Evolutionary conservation across 2,329 filamentous ascomycete species (phyloP).

Genomic region (Boeremia exigua): DNA sequence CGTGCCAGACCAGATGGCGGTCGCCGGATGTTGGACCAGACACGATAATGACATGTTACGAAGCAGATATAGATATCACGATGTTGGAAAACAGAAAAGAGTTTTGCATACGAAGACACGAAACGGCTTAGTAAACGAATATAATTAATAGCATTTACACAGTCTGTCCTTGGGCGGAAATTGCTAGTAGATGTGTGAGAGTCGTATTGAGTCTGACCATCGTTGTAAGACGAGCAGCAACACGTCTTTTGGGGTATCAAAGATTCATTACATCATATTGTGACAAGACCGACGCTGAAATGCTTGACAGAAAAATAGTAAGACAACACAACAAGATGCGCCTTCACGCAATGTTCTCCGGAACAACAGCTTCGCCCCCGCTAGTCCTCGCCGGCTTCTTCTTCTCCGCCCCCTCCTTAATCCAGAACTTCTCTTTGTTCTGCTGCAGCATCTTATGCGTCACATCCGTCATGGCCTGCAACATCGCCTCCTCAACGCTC

Average conservation of each 20-base stretch:
- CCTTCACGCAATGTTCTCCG: neutral
- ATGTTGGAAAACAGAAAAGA: too few relatives aligned
- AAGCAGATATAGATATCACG: too few relatives aligned
- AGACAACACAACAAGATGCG: too few relatives aligned
- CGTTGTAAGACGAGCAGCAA: too few relatives aligned
- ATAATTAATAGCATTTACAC: too few relatives aligned
- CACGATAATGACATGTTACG: too few relatives aligned
- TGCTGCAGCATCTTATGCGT: slow-evolving; percentile 17
- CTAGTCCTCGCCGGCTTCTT: neutral
- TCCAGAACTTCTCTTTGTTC: slow-evolving; percentile 15
- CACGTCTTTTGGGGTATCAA: neutral
- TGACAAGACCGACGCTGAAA: neutral
- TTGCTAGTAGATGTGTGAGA: neutral
- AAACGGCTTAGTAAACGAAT: too few relatives aligned
- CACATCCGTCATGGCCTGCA: slow-evolving; percentile 21
- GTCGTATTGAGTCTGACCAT: too few relatives aligned
- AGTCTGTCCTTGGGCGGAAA: too few relatives aligned
- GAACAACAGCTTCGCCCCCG: neutral
- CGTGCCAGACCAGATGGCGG: too few relatives aligned
- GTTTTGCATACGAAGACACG: too few relatives aligned
- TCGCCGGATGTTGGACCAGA: too few relatives aligned
- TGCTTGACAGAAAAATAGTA: neutral
- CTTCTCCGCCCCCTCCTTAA: slow-evolving; percentile 12
- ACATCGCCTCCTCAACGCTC: slow-evolving; percentile 23
- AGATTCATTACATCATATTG: neutral